Evolutionary conservation across 495 filamentous ascomycete species (phyloP).

Genomic region (Aspergillus mulundensis): DNA sequence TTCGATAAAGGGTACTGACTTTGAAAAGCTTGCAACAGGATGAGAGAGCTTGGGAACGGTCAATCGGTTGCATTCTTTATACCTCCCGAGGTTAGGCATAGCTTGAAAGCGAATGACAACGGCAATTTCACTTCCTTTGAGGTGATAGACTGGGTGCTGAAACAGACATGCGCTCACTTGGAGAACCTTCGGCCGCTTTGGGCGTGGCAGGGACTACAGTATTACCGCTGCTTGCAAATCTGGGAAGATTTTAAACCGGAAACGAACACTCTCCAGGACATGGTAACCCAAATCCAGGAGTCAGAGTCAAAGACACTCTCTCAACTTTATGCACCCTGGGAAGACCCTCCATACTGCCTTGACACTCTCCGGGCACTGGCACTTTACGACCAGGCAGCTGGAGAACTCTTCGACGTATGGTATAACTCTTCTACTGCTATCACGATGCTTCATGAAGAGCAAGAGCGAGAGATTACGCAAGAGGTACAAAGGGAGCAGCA

Average conservation of each 20-base stretch:
- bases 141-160: constrained; percentile 6
- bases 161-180: constrained; percentile 11
- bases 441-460: constrained; percentile 51
- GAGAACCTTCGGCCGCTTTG: constrained; percentile 10
- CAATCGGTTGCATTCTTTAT: constrained; percentile 55
- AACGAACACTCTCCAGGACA: not conserved
- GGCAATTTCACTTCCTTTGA: no score
- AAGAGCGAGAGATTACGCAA: constrained; percentile 59
- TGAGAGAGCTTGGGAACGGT: constrained; percentile 53
- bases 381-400: not conserved
- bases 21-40: constrained; percentile 53
- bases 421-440: no score
- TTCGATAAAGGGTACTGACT: not conserved
- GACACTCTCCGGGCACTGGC: not conserved
- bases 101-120: not conserved
- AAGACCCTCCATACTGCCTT: not conserved
- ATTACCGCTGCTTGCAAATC: not conserved
- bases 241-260: not conserved
- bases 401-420: constrained; percentile 15
- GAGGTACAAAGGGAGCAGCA: constrained; percentile 58
- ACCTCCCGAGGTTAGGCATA: constrained; percentile 40
- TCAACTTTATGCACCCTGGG: constrained; percentile 14
- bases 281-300: constrained; percentile 9
- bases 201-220: constrained; percentile 12
- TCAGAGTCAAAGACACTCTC: constrained; percentile 11